Evolutionary conservation across 352 stramenopile species (phyloP), one percentile per base, ranked within the genome.

Genomic region (Phytophthora parvispora): DNA sequence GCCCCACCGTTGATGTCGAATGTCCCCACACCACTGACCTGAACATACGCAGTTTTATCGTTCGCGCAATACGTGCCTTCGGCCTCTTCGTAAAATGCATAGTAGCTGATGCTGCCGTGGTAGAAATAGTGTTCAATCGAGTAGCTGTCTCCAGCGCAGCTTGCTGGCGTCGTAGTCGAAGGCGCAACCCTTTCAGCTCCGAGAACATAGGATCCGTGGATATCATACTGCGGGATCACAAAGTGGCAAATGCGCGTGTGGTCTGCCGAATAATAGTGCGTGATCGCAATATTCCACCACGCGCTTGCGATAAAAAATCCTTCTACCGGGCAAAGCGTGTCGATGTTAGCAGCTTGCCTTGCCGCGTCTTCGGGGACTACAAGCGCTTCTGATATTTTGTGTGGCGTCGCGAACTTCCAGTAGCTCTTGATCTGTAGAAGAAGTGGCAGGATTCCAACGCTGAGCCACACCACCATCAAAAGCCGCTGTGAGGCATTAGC

Each of bases 111-210:
- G 20, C 54, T 65, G 13, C 63, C 63, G 22, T 71, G 63, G 25
- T 71, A 65, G 48, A 71, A 71, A 50, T 71, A 71, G 32, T 71
- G 59, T 28, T 71, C 20, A 32, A 65, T 47, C 6, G 24, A 5
- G 6, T 47, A 65, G 16, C 34, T 65, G 22, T 61, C n/a, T 34
- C 25, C 38, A 13, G 40, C 36, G 31, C 55, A 65, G 27, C 27
- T 66, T 6, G 43, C 20, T 27, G 58, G 43, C n/a, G 58, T 42
- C 3, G 32, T 48, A 6, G 31, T 6, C 12, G 32, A 65, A 24
- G 47, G 58, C 13, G 25, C 13, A 18, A 27, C 47, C 32, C 15
- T 31, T 13, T 56, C n/a, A 6, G 10, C 6, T n/a, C 55, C 45
- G 1, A 59, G 6, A 28, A 51, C 12, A 34, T 70, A 70, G 4